Evolutionary conservation across 352 stramenopile genomes (phyloP).

Genomic region (Globisporangium spinosum): DNA sequence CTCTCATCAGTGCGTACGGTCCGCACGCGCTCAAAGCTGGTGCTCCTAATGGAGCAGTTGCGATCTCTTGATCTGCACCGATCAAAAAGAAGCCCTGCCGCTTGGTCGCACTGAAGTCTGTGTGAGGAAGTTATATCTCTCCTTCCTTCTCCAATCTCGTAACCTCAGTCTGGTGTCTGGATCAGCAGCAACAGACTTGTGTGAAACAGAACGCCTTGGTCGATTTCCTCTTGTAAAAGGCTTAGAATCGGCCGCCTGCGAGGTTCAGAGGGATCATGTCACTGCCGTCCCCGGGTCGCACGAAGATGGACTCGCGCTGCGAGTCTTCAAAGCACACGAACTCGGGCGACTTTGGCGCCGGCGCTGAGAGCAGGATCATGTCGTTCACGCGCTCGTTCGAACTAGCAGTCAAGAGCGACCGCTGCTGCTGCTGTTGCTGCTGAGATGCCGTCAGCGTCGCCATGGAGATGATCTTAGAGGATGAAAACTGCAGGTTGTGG

Average conservation of each 20-base stretch:
- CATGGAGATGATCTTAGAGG: slow-evolving; percentile 22
- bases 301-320: slow-evolving; percentile 29
- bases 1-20: background rate
- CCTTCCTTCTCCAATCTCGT: background rate
- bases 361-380: slow-evolving; percentile 29
- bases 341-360: slow-evolving; percentile 18
- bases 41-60: no score
- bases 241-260: slow-evolving; percentile 13
- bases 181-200: no score
- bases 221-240: background rate
- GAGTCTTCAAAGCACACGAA: slow-evolving; percentile 49
- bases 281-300: slow-evolving; percentile 24
- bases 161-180: background rate
- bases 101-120: background rate
- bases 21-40: no score
- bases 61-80: no score
- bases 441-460: background rate
- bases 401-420: background rate
- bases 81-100: no score
- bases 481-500: slow-evolving; percentile 8
- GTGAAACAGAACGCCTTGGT: no score
- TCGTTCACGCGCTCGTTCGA: slow-evolving; percentile 15
- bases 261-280: slow-evolving; percentile 64
- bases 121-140: background rate
- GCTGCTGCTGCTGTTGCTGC: slow-evolving; percentile 6